These are phyloP conservation scores for Cyclotella kingstonii DNA, from an alignment of 108 stramenopile genomes.

Conservation along the genomic window DNA sequence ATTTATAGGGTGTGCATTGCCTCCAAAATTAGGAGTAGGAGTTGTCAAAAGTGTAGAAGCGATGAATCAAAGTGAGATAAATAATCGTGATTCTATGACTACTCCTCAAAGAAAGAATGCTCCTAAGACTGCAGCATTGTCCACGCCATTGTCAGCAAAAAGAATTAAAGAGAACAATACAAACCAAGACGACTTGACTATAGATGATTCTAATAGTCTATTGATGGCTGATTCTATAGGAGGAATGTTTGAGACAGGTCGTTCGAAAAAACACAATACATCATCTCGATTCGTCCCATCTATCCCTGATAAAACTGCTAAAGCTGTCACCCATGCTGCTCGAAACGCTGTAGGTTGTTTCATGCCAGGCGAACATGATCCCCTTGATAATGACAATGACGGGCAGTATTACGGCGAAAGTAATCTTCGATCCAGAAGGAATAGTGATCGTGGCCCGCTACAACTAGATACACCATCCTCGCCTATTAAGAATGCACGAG, in stretches of 20 bases:
- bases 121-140: background rate
- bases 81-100: constrained; percentile 1
- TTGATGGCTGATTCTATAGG: constrained; percentile 33
- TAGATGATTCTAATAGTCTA: constrained; percentile 30
- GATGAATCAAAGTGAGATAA: background rate
- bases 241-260: constrained; percentile 32
- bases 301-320: constrained; percentile 29
- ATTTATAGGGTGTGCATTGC: constrained; percentile 41
- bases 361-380: constrained; percentile 6
- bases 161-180: background rate
- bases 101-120: constrained; percentile 20
- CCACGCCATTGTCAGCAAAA: background rate
- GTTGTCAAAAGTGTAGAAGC: background rate
- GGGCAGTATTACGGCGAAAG: constrained; percentile 13
- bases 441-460: background rate
- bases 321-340: constrained; percentile 31
- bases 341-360: constrained; percentile 24
- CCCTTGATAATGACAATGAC: constrained; percentile 13
- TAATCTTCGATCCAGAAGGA: background rate
- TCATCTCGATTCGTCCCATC: constrained; percentile 23
- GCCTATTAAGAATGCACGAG: constrained; percentile 29
- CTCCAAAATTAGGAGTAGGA: constrained; percentile 12
- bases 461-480: constrained; percentile 26
- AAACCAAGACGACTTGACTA: constrained; percentile 30
- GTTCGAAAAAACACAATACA: constrained; percentile 6